Evolutionary conservation across 495 filamentous ascomycete genomes (phyloP), one percentile per base, ranked within the genome.

Genomic region (Immersiella caudata): DNA sequence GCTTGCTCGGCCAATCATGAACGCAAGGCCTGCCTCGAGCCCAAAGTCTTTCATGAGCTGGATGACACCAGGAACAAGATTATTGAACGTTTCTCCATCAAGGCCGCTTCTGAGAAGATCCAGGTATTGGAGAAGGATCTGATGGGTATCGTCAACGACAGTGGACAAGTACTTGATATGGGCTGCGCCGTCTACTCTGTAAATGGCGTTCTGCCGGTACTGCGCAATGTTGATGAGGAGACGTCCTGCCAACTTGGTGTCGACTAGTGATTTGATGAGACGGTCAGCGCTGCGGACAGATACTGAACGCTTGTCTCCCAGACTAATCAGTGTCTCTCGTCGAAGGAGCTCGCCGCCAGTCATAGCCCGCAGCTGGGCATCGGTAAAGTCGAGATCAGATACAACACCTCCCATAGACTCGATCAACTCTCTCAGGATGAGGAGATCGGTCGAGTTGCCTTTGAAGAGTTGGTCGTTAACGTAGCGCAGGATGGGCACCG

Each of bases 351-450:
- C 88, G 9, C 95, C 94, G 60, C 93, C 93, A 16, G 92, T 90
- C 86, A 99, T 91, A 16, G 91, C 92, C 59, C 88, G 84, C 5
- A 96, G 84, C 74, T 97, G 94, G 14, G 86, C 79, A 62, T 99
- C 95, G 40, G 91, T 97, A 68, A 96, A 91, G 73, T 92, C 90
- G 46, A 88, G 82, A 70, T 93, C 90, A 0, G 93, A 88, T 24
- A 93, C 88, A 46, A 99, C 92, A 36, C 96, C 96, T 16, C 91
- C 90, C 96, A 98, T 97, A 4, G 91, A 91, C 33, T 85, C 88
- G 56, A 97, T 91, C 49, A 98, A 80, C 70, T 97, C 90, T 74
- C 95, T 89, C 52, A 99, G 76, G 61, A 99, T 89, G 60, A 96
- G 90, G 2, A 98, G 83, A 71, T 97, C 94, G 18, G 90, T 92